Conservation (phyloP, 2,329 filamentous ascomycete genomes). For the Decorospora gaudefroyi region DNA sequence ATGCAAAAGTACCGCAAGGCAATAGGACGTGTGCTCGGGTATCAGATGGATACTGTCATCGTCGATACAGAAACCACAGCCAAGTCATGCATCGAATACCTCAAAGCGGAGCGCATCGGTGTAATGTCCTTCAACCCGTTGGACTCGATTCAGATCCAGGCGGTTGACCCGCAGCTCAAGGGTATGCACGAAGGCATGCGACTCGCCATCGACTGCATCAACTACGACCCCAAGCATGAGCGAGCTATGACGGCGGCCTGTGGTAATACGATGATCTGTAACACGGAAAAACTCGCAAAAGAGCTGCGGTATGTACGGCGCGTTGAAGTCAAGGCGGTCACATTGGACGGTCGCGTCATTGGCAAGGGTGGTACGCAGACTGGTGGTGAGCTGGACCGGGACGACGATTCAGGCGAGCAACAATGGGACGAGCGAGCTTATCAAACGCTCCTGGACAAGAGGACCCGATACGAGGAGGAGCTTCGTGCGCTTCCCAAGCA, state of each 20-base stretch:
- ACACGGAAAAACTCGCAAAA: constrained; percentile 83
- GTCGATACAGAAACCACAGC: constrained; percentile 95
- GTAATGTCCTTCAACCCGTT: constrained; percentile 94
- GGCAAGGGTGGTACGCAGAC: constrained; percentile 97
- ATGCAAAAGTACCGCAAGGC: constrained; percentile 96
- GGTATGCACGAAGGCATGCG: constrained; percentile 81
- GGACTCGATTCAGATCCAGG: constrained; percentile 95
- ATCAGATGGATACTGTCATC: constrained; percentile 91
- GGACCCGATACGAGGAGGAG: constrained; percentile 75
- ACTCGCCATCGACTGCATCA: constrained; percentile 92
- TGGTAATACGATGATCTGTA: constrained; percentile 92
- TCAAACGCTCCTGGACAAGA: constrained; percentile 77
- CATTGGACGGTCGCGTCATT: constrained; percentile 92
- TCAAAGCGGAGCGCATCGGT: constrained; percentile 84
- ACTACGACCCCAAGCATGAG: constrained; percentile 85
- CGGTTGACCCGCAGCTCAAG: constrained; percentile 87
- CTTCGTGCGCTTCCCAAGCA: constrained; percentile 78
- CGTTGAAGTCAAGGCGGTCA: constrained; percentile 91
- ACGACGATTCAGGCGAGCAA: constrained; percentile 71
- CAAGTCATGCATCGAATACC: constrained; percentile 89
- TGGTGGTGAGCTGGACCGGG: constrained; percentile 74
- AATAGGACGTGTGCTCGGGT: constrained; percentile 86
- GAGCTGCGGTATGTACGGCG: constrained; percentile 83
- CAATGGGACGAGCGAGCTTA: constrained; percentile 90
- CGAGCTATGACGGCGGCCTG: constrained; percentile 95